A percentile compares a stretch with the other conserved stretches of the same genome.
Evolutionary conservation across 345 rosid species (phyloP).

Genomic region (Citrus hindsii): DNA sequence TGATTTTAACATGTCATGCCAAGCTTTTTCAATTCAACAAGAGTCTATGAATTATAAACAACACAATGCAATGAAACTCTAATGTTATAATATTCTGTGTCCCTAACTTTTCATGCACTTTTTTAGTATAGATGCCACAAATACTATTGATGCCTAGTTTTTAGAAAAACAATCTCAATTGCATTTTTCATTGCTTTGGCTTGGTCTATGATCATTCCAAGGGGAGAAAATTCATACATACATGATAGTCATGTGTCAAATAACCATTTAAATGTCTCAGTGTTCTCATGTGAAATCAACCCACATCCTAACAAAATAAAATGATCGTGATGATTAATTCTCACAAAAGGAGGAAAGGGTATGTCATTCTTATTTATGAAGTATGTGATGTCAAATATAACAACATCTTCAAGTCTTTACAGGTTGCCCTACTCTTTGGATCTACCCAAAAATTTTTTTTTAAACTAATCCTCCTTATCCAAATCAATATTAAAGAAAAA

Average conservation of each 20-base stretch:
- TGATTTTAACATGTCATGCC: not conserved
- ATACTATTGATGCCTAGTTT: not conserved
- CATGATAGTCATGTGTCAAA: not conserved
- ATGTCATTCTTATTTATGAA: too few relatives aligned
- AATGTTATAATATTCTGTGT: not conserved
- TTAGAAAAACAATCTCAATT: not conserved
- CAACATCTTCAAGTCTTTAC: too few relatives aligned
- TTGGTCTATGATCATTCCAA: not conserved
- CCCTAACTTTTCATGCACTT: not conserved
- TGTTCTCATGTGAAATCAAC: not conserved
- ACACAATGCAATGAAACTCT: too few relatives aligned
- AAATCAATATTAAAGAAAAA: too few relatives aligned
- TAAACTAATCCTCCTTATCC: too few relatives aligned
- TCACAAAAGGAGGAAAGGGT: not conserved
- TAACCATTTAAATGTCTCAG: not conserved
- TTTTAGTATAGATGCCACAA: not conserved
- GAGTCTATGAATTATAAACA: too few relatives aligned
- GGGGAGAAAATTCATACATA: not conserved
- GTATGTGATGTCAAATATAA: too few relatives aligned
- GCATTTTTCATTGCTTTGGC: not conserved
- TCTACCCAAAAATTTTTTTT: too few relatives aligned
- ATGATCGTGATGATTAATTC: not conserved
- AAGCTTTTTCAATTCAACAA: too few relatives aligned
- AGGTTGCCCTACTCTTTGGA: fast-evolving
- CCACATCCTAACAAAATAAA: not conserved